Evolutionary conservation across 2,329 filamentous ascomycete genomes (phyloP).

Genomic region (Talaromyces sp.): DNA sequence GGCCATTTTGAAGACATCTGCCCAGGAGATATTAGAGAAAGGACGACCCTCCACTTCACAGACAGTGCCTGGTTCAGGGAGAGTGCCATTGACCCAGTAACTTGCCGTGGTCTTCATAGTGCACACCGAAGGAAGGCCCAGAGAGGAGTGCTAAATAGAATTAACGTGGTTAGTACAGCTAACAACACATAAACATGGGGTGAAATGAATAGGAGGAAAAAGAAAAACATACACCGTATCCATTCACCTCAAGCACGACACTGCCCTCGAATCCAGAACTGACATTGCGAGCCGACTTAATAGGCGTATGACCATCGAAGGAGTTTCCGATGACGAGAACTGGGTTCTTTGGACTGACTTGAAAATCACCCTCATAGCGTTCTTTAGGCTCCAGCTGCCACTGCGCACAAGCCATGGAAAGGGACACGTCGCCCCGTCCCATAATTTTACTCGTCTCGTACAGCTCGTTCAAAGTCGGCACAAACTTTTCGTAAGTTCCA

Average conservation of each 20-base stretch:
- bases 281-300: constrained; percentile 18
- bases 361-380: constrained; percentile 19
- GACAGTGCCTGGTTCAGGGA: constrained; percentile 27
- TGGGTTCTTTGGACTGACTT: constrained; percentile 19
- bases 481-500: not conserved
- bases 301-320: constrained; percentile 21
- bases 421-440: constrained; percentile 7
- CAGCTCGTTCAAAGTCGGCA: not conserved
- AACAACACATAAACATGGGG: too few relatives aligned
- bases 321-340: constrained; percentile 22
- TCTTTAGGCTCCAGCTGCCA: constrained; percentile 21
- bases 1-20: not conserved
- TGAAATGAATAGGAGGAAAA: not conserved
- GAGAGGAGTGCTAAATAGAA: not conserved
- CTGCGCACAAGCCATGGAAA: constrained; percentile 11
- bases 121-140: constrained; percentile 27
- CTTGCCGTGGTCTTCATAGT: constrained; percentile 19
- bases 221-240: constrained; percentile 17
- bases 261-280: constrained; percentile 20
- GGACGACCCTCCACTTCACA: constrained; percentile 19
- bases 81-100: constrained; percentile 31
- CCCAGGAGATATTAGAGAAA: constrained; percentile 1
- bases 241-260: constrained; percentile 19
- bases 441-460: not conserved
- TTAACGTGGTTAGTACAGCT: not conserved